Evolutionary conservation across 148 eudicot species (phyloP).

Genomic region (Vaccinium vitisidaea): DNA sequence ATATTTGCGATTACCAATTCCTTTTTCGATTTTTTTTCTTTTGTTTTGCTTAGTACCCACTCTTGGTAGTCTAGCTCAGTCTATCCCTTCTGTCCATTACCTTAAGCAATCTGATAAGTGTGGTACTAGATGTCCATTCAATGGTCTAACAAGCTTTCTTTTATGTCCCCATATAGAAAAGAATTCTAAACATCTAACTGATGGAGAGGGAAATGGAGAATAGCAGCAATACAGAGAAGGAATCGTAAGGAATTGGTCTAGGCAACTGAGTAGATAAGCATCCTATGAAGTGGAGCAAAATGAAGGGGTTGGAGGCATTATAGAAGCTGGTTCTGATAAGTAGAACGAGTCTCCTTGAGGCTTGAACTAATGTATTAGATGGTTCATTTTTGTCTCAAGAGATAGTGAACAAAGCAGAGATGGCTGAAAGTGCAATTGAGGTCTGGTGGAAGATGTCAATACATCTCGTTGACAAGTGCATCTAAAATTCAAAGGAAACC

Average conservation of each 20-base stretch:
- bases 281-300: background rate
- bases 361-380: background rate
- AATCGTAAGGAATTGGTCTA: background rate
- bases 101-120: background rate
- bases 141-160: background rate
- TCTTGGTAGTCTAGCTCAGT: background rate
- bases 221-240: background rate
- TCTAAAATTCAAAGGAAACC: no score
- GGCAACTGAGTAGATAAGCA: no score
- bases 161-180: background rate
- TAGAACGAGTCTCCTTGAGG: background rate
- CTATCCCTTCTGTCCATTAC: slow-evolving; percentile 6
- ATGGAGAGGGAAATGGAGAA: background rate
- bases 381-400: background rate
- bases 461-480: no score
- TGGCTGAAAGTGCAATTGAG: background rate
- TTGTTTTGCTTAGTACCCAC: background rate
- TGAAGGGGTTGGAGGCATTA: background rate
- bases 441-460: no score
- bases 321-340: background rate
- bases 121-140: slow-evolving; percentile 2
- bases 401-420: background rate
- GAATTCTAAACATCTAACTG: background rate
- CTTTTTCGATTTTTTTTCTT: background rate
- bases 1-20: background rate